These are phyloP conservation scores for Colletotrichum lini DNA, from an alignment of 2,329 filamentous ascomycete species.

Conservation along the genomic window DNA sequence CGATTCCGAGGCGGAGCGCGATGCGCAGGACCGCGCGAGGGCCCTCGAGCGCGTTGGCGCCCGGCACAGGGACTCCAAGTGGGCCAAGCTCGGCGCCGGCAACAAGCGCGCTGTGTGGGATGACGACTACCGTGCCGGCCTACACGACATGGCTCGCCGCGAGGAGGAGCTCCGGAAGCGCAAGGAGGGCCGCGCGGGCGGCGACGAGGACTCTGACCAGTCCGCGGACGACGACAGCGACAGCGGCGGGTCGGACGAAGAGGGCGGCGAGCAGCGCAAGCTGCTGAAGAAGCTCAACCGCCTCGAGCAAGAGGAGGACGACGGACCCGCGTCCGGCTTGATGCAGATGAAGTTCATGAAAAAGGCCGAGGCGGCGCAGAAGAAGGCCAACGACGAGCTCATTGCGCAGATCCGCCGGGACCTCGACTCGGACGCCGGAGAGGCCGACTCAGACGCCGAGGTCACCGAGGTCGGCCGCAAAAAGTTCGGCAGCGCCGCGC, in stretches of 20 bases:
- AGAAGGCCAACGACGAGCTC: conserved; percentile 85
- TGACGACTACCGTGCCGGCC: conserved; percentile 83
- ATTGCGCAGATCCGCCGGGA: conserved; percentile 79
- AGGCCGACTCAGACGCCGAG: conserved; percentile 66
- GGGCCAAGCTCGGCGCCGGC: conserved; percentile 88
- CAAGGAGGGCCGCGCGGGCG: conserved; percentile 78
- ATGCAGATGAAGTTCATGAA: conserved; percentile 96
- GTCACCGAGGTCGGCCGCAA: conserved; percentile 76
- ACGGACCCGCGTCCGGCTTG: conserved; percentile 74
- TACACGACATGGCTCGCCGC: conserved; percentile 84
- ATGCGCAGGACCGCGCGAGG: conserved; percentile 78
- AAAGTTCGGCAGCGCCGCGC: conserved; percentile 70
- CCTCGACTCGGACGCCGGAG: conserved; percentile 74
- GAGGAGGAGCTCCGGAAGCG: conserved; percentile 86
- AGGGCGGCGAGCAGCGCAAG: conserved; percentile 56
- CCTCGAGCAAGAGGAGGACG: conserved; percentile 60
- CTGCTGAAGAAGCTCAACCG: conserved; percentile 62
- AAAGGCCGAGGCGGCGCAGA: conserved; percentile 84
- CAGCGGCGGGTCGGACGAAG: conserved; percentile 69
- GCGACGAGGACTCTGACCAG: conserved; percentile 58
- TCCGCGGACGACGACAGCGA: conserved; percentile 69
- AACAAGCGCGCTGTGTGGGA: conserved; percentile 89
- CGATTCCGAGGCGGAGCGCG: conserved; percentile 76
- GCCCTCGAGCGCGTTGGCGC: conserved; percentile 89
- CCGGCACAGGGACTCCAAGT: conserved; percentile 90